Percentiles rank a stretch among this genome's conserved stretches.
Evolutionary conservation across 805 yeast genomes (phyloP).

Genomic region (Ogataea neopini): DNA sequence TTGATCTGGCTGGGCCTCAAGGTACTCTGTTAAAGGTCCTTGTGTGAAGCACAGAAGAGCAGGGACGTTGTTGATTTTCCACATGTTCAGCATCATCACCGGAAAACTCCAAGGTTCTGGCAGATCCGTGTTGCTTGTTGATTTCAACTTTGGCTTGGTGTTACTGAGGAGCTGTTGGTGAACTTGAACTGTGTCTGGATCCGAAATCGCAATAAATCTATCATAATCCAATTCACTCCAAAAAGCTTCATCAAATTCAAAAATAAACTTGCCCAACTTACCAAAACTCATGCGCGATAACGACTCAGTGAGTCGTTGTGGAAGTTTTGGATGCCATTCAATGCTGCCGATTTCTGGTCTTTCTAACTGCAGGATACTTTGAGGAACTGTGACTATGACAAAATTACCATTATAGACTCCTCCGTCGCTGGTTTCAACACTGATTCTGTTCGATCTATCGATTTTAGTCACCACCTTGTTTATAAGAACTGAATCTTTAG

Average conservation of each 20-base stretch:
- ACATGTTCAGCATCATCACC: constrained; percentile 57
- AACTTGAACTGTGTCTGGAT: constrained; percentile 27
- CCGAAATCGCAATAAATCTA: constrained; percentile 47
- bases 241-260: constrained; percentile 63
- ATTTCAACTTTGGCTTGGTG: too few species aligned
- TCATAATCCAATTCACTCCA: constrained; percentile 58
- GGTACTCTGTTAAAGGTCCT: constrained; percentile 65
- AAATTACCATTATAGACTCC: constrained; percentile 46
- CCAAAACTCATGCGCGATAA: constrained; percentile 59
- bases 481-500: constrained; percentile 40
- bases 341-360: constrained; percentile 45
- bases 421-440: constrained; percentile 39
- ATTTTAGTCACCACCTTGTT: constrained; percentile 45
- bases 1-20: constrained; percentile 49
- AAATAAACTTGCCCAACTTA: constrained; percentile 67
- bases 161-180: neutral
- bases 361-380: constrained; percentile 57
- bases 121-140: constrained; percentile 4
- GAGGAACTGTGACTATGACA: constrained; percentile 75
- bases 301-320: constrained; percentile 43
- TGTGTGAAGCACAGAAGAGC: constrained; percentile 68
- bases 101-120: constrained; percentile 62
- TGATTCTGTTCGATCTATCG: constrained; percentile 29
- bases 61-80: constrained; percentile 49
- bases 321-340: constrained; percentile 57